Conservation (phyloP, 1,284 basidiomycete genomes). For the Cutaneotrichosporon sp. region DNA sequence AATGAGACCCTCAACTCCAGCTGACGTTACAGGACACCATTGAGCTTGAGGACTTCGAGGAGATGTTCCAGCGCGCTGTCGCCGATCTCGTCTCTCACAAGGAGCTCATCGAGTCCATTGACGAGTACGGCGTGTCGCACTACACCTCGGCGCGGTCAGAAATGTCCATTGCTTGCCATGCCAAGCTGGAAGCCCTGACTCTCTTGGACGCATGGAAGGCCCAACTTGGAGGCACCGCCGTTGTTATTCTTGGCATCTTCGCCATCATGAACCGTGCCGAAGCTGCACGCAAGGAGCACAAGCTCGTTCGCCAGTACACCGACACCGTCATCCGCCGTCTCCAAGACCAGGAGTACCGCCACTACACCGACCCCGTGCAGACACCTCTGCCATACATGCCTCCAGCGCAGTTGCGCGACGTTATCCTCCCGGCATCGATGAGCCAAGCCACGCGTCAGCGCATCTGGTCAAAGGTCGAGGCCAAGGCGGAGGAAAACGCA, state of each 20-base stretch:
- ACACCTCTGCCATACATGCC: constrained; percentile 76
- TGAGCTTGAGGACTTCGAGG: constrained; percentile 36
- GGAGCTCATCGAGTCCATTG: constrained; percentile 68
- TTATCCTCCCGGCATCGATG: constrained; percentile 76
- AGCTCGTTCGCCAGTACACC: constrained; percentile 69
- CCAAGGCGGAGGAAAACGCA: constrained; percentile 84
- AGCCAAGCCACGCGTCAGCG: constrained; percentile 62
- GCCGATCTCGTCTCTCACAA: constrained; percentile 74
- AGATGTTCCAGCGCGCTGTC: constrained; percentile 60
- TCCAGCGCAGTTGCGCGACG: constrained; percentile 83
- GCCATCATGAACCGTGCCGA: constrained; percentile 49
- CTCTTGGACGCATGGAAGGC: constrained; percentile 65
- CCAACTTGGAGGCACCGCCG: constrained; percentile 53
- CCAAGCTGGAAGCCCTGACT: constrained; percentile 64
- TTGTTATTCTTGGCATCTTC: constrained; percentile 39
- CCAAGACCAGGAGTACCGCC: constrained; percentile 61
- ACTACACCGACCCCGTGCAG: constrained; percentile 77
- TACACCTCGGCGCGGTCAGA: constrained; percentile 68
- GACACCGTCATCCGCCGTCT: constrained; percentile 73
- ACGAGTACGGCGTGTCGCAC: constrained; percentile 68
- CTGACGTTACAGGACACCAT: constrained; percentile 29
- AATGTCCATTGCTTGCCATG: constrained; percentile 65
- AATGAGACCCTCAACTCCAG: neutral
- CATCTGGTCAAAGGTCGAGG: constrained; percentile 82
- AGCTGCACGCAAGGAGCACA: constrained; percentile 59